Base-by-base conservation (phyloP, 176 grass and related monocot species). In the Tillandsia fasciculata region DNA sequence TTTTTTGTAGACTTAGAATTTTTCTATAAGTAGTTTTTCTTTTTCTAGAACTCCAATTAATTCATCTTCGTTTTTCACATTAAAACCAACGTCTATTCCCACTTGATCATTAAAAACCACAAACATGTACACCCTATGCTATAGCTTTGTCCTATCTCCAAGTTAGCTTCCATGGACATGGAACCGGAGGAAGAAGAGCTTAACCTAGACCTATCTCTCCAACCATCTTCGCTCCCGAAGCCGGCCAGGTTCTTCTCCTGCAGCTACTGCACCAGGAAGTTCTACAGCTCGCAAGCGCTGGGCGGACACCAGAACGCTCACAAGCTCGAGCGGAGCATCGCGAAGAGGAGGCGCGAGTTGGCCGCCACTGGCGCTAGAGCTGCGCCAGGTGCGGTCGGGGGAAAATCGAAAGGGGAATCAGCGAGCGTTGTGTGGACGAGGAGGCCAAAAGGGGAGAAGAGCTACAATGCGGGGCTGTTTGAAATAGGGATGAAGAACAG, bases 301-400 rank as follows among this genome's bases (percentile, higher is more conserved):
- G 91, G 91, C 18, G 91, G 88, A 18, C 91, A 96, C 72, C 91
- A 96, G 88, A 96, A 96, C 56, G 91, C 88, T 48, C 91, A 96
- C 87, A 96, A 96, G 82, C 75, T 86, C 50, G 88, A 96, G 80
- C 77, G 85, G 56, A 86, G 88, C 81, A 70, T 87, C 67, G 82
- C 78, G 67, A 91, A 84, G 73, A 82, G 81, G 57, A 79, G 64
- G 0, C 63, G 76, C 6, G 84, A 87, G 79, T 70, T 82, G 15
- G 78, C 72, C 1, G 75, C 83, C 15, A 27, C 81, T 6, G 57
- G 78, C 12, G 28, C 70, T 7, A 69, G 79, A 3, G 57, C 81
- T 11, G 28, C 70, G 10, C 72, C 9, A 12, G 24, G 57, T 18
- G 59, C 59, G 0, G 59, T 22, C 59, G 33, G 33, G 1, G 4